Percentiles rank a stretch among this genome's conserved stretches.
phyloP scores from a whole-genome alignment of 2,329 filamentous ascomycete species.

The Microdochium nivale region DNA sequence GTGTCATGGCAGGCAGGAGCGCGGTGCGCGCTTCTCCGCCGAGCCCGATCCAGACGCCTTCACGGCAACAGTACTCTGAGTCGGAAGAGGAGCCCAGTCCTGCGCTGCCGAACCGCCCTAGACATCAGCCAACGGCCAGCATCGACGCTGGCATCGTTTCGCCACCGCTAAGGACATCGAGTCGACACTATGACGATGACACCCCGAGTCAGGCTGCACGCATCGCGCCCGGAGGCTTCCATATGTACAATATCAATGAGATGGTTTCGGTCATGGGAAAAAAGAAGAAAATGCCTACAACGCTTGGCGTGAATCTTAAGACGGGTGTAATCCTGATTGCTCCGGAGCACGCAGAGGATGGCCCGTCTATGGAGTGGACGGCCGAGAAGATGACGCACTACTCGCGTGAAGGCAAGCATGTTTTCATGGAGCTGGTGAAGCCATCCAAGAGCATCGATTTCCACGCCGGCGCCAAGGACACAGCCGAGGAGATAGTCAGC shows the following conservation, averaged over 20 bases:
- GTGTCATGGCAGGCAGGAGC: slow-evolving; percentile 41
- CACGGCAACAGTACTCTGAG: slow-evolving; percentile 50
- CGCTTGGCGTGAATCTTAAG: slow-evolving; percentile 81
- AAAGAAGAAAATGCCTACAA: slow-evolving; percentile 97
- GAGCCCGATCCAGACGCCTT: slow-evolving; percentile 38
- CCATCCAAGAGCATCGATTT: slow-evolving; percentile 96
- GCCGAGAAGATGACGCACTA: slow-evolving; percentile 96
- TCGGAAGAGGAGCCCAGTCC: slow-evolving; percentile 55
- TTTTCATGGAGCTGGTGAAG: slow-evolving; percentile 86
- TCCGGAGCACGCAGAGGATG: slow-evolving; percentile 75
- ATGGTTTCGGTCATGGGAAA: slow-evolving; percentile 97
- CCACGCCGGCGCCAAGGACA: slow-evolving; percentile 94
- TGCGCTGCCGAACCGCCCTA: slow-evolving; percentile 25
- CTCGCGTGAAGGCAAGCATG: slow-evolving; percentile 94
- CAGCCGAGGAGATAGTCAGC: slow-evolving; percentile 84
- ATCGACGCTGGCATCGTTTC: slow-evolving; percentile 13
- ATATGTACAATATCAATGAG: slow-evolving; percentile 94
- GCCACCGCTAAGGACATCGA: slow-evolving; percentile 24
- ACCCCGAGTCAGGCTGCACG: slow-evolving; percentile 32
- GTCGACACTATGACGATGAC: slow-evolving; percentile 22
- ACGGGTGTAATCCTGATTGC: slow-evolving; percentile 87
- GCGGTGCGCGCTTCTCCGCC: slow-evolving; percentile 35
- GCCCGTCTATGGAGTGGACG: slow-evolving; percentile 83
- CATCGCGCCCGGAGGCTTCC: slow-evolving; percentile 72
- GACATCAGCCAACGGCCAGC: slow-evolving; percentile 13